These are phyloP conservation scores for Naganishia vishniacii DNA, from an alignment of 768 basidiomycete species.

Conservation along the genomic window DNA sequence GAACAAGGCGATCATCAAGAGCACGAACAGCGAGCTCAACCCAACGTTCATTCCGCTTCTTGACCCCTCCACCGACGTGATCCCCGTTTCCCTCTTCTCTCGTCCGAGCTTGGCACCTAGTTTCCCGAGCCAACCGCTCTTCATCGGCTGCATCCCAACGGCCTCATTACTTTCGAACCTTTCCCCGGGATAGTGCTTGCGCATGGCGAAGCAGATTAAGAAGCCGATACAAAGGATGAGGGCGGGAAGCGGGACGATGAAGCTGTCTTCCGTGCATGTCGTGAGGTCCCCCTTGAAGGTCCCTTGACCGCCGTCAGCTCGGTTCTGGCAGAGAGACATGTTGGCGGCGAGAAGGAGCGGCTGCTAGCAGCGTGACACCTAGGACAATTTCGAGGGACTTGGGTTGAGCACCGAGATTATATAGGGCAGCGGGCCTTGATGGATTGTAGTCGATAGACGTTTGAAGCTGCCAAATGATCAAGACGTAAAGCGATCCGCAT, in stretches of 20 bases:
- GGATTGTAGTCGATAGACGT: not conserved
- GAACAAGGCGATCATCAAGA: slow-evolving; percentile 14
- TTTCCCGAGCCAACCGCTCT: not conserved
- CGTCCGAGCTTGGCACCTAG: not conserved
- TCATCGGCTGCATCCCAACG: slow-evolving; percentile 6
- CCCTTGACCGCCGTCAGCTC: slow-evolving; percentile 19
- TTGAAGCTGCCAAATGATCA: too few relatives aligned
- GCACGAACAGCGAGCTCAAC: slow-evolving; percentile 4
- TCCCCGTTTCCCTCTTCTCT: not conserved
- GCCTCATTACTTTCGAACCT: not conserved
- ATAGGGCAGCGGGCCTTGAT: not conserved
- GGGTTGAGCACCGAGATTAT: too few relatives aligned
- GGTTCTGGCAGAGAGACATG: slow-evolving; percentile 6
- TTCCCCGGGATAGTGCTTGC: slow-evolving; percentile 18
- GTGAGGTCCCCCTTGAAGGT: slow-evolving; percentile 20
- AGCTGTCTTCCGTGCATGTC: slow-evolving; percentile 23
- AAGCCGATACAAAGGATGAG: slow-evolving; percentile 21
- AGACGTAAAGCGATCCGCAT: not conserved
- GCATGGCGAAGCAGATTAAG: slow-evolving; percentile 21
- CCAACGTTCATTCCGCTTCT: slow-evolving; percentile 7
- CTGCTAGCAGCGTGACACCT: not conserved
- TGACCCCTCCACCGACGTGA: slow-evolving; percentile 4
- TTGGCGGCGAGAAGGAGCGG: too few relatives aligned
- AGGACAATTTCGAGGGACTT: too few relatives aligned
- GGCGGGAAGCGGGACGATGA: slow-evolving; percentile 24